phyloP scores from a whole-genome alignment of 1,139 yeast genomes.

The Protomyces inundatus region DNA sequence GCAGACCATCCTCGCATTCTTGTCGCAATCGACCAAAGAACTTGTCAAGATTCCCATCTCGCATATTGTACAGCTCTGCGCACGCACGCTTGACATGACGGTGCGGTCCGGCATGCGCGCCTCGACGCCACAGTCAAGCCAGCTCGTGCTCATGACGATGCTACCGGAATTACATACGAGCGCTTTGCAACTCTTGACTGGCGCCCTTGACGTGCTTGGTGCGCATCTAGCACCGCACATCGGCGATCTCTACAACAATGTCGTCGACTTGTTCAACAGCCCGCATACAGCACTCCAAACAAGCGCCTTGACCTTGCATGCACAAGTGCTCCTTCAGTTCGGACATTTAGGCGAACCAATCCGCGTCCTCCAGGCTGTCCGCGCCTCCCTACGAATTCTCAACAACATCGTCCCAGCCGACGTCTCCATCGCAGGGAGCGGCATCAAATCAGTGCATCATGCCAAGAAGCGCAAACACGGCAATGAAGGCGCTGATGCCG shows the following conservation, averaged over 20 bases:
- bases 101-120: slow-evolving; percentile 7
- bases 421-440: neutral
- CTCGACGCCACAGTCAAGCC: slow-evolving; percentile 11
- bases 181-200: neutral
- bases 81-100: slow-evolving; percentile 4
- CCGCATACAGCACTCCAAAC: neutral
- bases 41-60: slow-evolving; percentile 14
- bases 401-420: neutral
- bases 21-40: slow-evolving; percentile 2
- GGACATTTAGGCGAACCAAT: neutral
- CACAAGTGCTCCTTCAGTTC: neutral
- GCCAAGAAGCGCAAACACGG: slow-evolving; percentile 18
- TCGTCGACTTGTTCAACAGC: neutral
- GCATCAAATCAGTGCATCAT: neutral
- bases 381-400: neutral
- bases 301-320: neutral
- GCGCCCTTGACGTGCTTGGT: neutral
- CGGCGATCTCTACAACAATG: neutral
- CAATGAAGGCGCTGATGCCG: slow-evolving; percentile 13
- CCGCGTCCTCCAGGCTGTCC: neutral
- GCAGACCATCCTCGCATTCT: slow-evolving; percentile 2
- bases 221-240: neutral
- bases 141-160: slow-evolving; percentile 11
- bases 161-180: slow-evolving; percentile 1
- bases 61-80: neutral